phyloP scores from a whole-genome alignment of 306 rosid genomes.

The Bauhinia variegata region DNA sequence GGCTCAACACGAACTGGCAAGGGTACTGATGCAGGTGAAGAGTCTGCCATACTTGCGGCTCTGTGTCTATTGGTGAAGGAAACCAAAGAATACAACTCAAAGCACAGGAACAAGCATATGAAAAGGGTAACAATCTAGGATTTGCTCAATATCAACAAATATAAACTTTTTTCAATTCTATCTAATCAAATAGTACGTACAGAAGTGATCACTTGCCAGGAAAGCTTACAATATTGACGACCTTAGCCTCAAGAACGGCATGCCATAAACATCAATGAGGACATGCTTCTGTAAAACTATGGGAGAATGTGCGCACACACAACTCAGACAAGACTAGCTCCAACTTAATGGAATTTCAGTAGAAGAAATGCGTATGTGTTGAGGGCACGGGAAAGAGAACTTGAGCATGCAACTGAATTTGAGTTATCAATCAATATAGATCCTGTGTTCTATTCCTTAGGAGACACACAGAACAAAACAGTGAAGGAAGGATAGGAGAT shows the following conservation, averaged over 20 bases:
- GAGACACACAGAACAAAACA: neutral
- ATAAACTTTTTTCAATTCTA: neutral
- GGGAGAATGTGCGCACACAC: no score
- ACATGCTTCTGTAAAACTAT: no score
- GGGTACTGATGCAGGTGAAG: constrained; percentile 82
- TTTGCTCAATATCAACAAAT: no score
- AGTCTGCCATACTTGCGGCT: constrained; percentile 92
- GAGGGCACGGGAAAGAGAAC: no score
- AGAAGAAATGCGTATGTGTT: no score
- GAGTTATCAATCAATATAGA: no score
- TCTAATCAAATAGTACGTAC: neutral
- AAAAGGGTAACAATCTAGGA: no score
- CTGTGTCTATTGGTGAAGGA: constrained; percentile 71
- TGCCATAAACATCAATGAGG: neutral
- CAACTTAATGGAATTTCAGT: neutral
- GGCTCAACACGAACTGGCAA: constrained; percentile 92
- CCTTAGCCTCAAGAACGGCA: no score
- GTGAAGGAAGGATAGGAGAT: neutral
- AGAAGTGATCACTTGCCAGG: no score
- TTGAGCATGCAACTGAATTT: no score
- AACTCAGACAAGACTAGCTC: no score
- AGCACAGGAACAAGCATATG: neutral
- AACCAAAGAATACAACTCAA: constrained; percentile 27
- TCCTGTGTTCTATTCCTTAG: neutral
- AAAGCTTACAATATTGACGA: no score